phyloP scores from a whole-genome alignment of 2,329 filamentous ascomycete species.

The Dryadomyces sulphureus region DNA sequence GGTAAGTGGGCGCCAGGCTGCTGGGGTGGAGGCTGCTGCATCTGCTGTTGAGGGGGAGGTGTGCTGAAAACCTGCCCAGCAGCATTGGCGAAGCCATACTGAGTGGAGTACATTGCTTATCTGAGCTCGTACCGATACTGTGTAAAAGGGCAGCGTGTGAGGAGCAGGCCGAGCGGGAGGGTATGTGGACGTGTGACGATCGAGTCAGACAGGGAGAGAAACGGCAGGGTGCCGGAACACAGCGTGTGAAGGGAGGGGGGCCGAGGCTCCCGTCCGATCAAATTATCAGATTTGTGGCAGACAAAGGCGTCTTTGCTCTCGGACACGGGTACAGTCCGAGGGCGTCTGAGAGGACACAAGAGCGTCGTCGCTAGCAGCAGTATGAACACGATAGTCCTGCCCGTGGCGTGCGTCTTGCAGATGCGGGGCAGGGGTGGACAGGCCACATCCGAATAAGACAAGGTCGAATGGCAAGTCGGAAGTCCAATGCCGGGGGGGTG shows the following conservation, averaged over 20 bases:
- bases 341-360: too few relatives aligned
- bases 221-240: neutral
- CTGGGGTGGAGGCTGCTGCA: conserved; percentile 16
- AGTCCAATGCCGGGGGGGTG: neutral
- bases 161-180: too few relatives aligned
- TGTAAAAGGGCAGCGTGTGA: neutral
- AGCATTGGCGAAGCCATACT: conserved; percentile 39
- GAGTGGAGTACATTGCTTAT: conserved; percentile 36
- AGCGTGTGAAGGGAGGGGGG: too few relatives aligned
- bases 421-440: neutral
- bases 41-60: conserved; percentile 31
- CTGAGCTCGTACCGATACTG: neutral
- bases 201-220: too few relatives aligned
- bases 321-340: too few relatives aligned
- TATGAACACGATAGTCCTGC: neutral
- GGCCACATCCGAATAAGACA: neutral
- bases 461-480: neutral
- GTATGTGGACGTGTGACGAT: too few relatives aligned
- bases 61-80: conserved; percentile 36
- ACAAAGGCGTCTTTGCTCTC: too few relatives aligned
- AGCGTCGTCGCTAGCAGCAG: neutral
- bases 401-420: conserved; percentile 1
- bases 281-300: too few relatives aligned
- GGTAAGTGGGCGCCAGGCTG: conserved; percentile 24
- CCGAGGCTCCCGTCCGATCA: too few relatives aligned